Evolutionary conservation across 2,329 filamentous ascomycete species (phyloP).

Genomic region (Fragosphaeria purpurea): DNA sequence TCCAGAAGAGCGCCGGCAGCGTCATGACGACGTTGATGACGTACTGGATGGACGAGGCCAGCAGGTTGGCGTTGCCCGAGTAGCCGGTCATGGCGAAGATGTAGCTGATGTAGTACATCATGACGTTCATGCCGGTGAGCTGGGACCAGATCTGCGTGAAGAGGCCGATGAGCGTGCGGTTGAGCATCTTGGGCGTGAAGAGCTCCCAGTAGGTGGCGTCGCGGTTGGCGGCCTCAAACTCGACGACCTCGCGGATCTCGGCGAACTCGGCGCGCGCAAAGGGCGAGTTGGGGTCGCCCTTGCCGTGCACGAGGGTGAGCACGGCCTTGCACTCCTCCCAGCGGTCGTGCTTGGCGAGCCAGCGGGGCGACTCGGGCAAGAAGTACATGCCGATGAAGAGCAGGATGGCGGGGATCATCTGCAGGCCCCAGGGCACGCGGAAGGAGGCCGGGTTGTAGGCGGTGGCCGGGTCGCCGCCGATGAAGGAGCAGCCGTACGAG

Average conservation of each 20-base stretch:
- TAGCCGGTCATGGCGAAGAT: constrained; percentile 64
- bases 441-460: constrained; percentile 33
- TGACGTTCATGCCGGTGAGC: constrained; percentile 66
- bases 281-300: constrained; percentile 52
- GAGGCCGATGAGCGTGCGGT: constrained; percentile 60
- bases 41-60: constrained; percentile 62
- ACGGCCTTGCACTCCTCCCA: constrained; percentile 36
- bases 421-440: constrained; percentile 38
- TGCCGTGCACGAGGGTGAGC: constrained; percentile 48
- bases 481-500: constrained; percentile 35
- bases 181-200: constrained; percentile 63
- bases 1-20: constrained; percentile 61
- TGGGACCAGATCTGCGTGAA: constrained; percentile 71
- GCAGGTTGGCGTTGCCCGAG: constrained; percentile 42
- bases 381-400: constrained; percentile 32
- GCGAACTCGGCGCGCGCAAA: constrained; percentile 59
- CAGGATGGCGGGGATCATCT: constrained; percentile 33
- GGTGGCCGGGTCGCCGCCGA: constrained; percentile 15
- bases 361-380: constrained; percentile 40
- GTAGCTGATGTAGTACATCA: constrained; percentile 63
- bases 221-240: constrained; percentile 60
- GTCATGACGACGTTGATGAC: constrained; percentile 77
- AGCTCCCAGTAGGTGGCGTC: constrained; percentile 64
- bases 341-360: constrained; percentile 39
- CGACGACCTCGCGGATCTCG: constrained; percentile 64